phyloP scores from a whole-genome alignment of 139 green algal species.

The Diplosphaera chodatii region DNA sequence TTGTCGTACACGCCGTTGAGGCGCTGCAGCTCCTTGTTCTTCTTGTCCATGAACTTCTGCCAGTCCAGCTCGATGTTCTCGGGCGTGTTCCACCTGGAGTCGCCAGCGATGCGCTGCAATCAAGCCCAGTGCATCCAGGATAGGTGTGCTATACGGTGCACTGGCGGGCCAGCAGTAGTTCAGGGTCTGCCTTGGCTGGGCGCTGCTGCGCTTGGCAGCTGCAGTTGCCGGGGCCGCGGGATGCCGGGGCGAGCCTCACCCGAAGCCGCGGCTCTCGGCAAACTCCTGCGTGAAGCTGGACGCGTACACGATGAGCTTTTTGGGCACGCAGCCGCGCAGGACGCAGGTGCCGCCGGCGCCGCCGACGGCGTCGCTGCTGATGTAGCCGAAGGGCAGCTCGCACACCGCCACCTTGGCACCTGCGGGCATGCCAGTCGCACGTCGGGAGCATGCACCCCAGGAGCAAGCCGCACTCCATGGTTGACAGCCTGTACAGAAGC shows the following conservation, averaged over 20 bases:
- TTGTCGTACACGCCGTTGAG: slow-evolving; percentile 89
- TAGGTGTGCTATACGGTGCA: too few species aligned
- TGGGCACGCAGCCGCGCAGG: slow-evolving; percentile 70
- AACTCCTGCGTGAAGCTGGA: slow-evolving; percentile 48
- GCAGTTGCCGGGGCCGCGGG: not conserved
- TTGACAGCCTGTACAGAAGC: too few species aligned
- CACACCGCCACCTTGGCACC: slow-evolving; percentile 71
- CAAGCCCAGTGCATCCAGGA: too few species aligned
- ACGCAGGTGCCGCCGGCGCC: slow-evolving; percentile 84
- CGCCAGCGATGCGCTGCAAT: too few species aligned
- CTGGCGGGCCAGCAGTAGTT: too few species aligned
- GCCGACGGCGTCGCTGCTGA: slow-evolving; percentile 54
- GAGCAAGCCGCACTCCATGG: too few species aligned
- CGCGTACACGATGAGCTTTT: slow-evolving; percentile 60
- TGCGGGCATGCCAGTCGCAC: too few species aligned
- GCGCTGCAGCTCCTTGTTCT: slow-evolving; percentile 81
- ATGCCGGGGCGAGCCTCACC: slow-evolving; percentile 30
- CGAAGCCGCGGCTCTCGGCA: slow-evolving; percentile 40
- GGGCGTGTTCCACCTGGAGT: slow-evolving; percentile 24
- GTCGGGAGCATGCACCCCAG: too few species aligned
- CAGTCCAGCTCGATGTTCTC: slow-evolving; percentile 10
- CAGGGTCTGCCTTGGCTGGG: too few species aligned
- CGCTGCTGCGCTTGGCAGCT: too few species aligned
- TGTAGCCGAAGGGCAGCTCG: slow-evolving; percentile 68
- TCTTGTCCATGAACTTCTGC: slow-evolving; percentile 25